These are phyloP conservation scores for Catharanthus roseus DNA, from an alignment of 257 asterid species.

Conservation along the genomic window DNA sequence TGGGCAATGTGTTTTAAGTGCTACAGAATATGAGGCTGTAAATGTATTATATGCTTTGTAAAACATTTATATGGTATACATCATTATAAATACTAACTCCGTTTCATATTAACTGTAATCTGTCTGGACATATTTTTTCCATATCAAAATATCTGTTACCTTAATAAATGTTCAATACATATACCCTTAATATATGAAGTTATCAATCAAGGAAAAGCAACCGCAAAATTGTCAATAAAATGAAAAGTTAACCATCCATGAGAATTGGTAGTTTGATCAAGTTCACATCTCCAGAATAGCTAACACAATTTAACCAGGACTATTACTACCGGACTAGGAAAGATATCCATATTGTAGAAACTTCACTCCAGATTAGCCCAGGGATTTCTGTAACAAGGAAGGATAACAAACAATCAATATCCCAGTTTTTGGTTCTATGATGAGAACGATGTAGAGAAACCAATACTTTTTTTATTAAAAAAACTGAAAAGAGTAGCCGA, in stretches of 20 bases:
- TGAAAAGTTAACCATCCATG: background rate
- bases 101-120: no score
- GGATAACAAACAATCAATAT: background rate
- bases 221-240: no score
- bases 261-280: background rate
- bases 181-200: background rate
- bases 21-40: conserved; percentile 6
- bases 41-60: background rate
- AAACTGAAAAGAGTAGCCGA: background rate
- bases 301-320: background rate
- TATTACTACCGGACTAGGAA: background rate
- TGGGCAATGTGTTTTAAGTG: conserved; percentile 25
- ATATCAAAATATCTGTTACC: no score
- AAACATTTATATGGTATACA: background rate
- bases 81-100: no score
- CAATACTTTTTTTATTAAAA: background rate
- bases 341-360: background rate
- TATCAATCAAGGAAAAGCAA: background rate
- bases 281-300: background rate
- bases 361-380: background rate
- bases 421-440: background rate
- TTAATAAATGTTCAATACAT: no score
- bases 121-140: no score
- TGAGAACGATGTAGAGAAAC: background rate
- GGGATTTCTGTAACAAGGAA: conserved; percentile 5